Base-by-base conservation (phyloP, 306 rosid species). In the Clitoria ternatea region DNA sequence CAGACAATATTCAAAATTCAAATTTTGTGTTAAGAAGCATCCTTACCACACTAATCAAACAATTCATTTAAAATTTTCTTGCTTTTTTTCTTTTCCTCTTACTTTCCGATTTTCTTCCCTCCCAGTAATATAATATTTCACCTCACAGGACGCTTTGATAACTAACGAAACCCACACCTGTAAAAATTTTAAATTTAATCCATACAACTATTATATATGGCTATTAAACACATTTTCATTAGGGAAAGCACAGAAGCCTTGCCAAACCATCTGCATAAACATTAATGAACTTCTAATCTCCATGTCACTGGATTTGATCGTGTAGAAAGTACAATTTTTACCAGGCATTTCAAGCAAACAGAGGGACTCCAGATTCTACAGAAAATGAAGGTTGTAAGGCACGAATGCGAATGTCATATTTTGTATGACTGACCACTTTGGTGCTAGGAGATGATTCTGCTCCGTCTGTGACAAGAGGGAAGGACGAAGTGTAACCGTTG, bases 321-420 rank as follows among this genome's bases (percentile, higher is more conserved):
- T 47, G 75, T 53, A 17, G 66, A 40, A 61, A 64, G 29, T 6
- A 61, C 54, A 66, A 62, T 9, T 43, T 78, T 75, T 64, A 52
- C 63, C 75, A 42, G 60, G 33, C 15, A 69, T 59, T 77, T 81
- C 81, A 80, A 52, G 33, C 72, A 27, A 73, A 73, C 54, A 73
- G 22, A 5, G 76, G 77, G 33, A 50, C 43, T 32, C 76, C 84
- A 49, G 82, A 78, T 85, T 82, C 92, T 56, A 83, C 89, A 17
- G 92, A 90, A 62, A 92, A 88, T 2, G 89, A 87, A 59, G 98
- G 98, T 49, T 93, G 97, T 30, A 93, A 79, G 2, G 97, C 75
- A 15, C 94, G 82, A 66, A 93, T 78, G 72, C 76, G 85, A 39
- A 93, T 89, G 70, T 90, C 91, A 70, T 88, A 93, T 65, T 90